These are phyloP conservation scores for Picocystis salinarum DNA, from an alignment of 139 green algal species.

Conservation along the genomic window DNA sequence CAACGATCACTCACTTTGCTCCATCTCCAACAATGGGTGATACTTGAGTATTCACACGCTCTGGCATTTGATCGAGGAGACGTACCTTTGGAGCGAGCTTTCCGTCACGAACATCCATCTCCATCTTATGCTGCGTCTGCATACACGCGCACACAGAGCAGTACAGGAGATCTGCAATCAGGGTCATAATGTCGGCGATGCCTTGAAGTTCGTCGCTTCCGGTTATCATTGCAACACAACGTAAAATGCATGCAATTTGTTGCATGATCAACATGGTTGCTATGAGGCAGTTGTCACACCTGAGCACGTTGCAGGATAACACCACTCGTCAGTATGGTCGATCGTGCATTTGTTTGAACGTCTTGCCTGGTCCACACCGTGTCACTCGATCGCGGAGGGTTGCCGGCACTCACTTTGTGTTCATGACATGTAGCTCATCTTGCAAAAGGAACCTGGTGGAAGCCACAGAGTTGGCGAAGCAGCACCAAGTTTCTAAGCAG, in stretches of 20 bases:
- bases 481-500: conserved; percentile 18
- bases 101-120: too few relatives aligned
- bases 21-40: too few relatives aligned
- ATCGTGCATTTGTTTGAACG: too few relatives aligned
- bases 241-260: conserved; percentile 12
- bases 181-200: conserved; percentile 9
- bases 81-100: too few relatives aligned
- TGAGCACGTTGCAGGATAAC: too few relatives aligned
- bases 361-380: too few relatives aligned
- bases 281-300: conserved; percentile 8
- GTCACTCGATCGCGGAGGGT: too few relatives aligned
- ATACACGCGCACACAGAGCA: conserved; percentile 21
- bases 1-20: too few relatives aligned
- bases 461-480: conserved; percentile 17
- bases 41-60: too few relatives aligned
- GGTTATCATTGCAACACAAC: conserved; percentile 3
- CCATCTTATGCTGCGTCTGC: conserved; percentile 14
- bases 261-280: conserved; percentile 11
- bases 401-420: too few relatives aligned
- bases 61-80: too few relatives aligned
- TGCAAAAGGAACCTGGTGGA: conserved; percentile 24
- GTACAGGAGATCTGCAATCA: conserved; percentile 12
- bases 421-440: conserved; percentile 15
- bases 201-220: conserved; percentile 9
- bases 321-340: too few relatives aligned